A percentile compares a stretch with the other conserved stretches of the same genome.
These are phyloP conservation scores for Papiliotrema laurentii DNA, from an alignment of 1,284 basidiomycete genomes.

Conservation along the genomic window DNA sequence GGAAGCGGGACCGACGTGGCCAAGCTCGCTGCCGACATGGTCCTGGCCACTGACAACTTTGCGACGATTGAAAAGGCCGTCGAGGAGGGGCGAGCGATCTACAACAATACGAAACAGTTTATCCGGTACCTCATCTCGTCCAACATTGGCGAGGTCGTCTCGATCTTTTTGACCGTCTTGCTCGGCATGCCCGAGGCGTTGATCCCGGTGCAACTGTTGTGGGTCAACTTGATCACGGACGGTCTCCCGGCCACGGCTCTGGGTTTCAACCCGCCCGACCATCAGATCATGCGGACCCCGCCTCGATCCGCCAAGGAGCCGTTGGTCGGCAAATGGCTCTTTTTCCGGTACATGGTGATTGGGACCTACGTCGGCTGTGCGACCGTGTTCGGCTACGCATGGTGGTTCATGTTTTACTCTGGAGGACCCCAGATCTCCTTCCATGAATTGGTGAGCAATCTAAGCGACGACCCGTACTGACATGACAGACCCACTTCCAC, in stretches of 20 bases:
- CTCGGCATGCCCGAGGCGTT: slow-evolving; percentile 98
- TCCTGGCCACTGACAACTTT: slow-evolving; percentile 63
- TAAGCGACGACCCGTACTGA: slow-evolving; percentile 4
- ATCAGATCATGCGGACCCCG: slow-evolving; percentile 90
- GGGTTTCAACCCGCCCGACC: slow-evolving; percentile 95
- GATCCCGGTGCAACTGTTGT: slow-evolving; percentile 94
- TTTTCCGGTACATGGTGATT: slow-evolving; percentile 90
- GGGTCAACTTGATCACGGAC: slow-evolving; percentile 89
- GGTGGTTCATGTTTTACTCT: slow-evolving; percentile 94
- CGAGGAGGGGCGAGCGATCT: slow-evolving; percentile 93
- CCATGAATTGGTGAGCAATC: slow-evolving; percentile 72
- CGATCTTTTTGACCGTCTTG: slow-evolving; percentile 93
- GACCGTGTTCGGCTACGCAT: slow-evolving; percentile 94
- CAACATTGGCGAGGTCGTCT: slow-evolving; percentile 97
- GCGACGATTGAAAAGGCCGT: slow-evolving; percentile 92
- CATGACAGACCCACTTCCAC: slow-evolving; percentile 81
- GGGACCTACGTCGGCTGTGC: slow-evolving; percentile 91
- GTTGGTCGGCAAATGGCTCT: slow-evolving; percentile 86
- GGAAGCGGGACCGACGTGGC: slow-evolving; percentile 98
- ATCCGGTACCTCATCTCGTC: slow-evolving; percentile 66
- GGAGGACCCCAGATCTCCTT: slow-evolving; percentile 90
- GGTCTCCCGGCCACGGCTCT: slow-evolving; percentile 96
- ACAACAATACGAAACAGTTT: slow-evolving; percentile 99
- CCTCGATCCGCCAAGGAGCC: slow-evolving; percentile 86
- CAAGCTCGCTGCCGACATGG: slow-evolving; percentile 96